Conservation (phyloP, 805 yeast genomes). For the Saturnispora serradocipensis region DNA sequence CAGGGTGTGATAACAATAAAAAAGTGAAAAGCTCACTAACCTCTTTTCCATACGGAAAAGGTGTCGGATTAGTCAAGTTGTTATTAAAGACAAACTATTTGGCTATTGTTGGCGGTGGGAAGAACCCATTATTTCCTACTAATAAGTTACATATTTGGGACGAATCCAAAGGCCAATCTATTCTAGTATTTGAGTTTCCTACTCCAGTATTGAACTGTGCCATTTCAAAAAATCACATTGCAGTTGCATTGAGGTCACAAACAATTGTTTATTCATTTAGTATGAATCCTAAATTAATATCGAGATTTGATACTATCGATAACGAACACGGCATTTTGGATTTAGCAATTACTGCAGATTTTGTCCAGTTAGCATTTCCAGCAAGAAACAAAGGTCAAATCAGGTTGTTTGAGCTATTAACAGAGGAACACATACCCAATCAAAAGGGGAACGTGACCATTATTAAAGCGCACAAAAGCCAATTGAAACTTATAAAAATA, state of each 20-base stretch:
- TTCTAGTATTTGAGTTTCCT: constrained; percentile 65
- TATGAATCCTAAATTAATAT: constrained; percentile 63
- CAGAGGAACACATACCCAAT: background rate
- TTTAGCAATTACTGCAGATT: constrained; percentile 18
- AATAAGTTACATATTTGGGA: constrained; percentile 88
- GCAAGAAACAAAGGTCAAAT: constrained; percentile 69
- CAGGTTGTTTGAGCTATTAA: constrained; percentile 64
- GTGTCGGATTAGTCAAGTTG: constrained; percentile 74
- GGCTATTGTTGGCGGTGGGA: constrained; percentile 87
- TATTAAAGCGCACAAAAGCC: constrained; percentile 68
- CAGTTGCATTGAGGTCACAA: constrained; percentile 59
- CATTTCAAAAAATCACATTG: constrained; percentile 64
- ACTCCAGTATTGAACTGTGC: constrained; percentile 67
- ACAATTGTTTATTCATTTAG: constrained; percentile 74
- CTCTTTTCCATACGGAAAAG: constrained; percentile 27
- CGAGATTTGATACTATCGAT: constrained; percentile 54
- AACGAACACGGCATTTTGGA: constrained; percentile 61
- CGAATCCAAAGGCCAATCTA: constrained; percentile 68
- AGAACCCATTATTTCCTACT: constrained; percentile 64
- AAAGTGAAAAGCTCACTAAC: background rate
- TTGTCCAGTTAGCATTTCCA: constrained; percentile 59
- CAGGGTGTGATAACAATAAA: background rate
- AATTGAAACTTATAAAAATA: constrained; percentile 52
- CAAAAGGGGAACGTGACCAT: constrained; percentile 40
- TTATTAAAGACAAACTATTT: constrained; percentile 84